Evolutionary conservation across 768 basidiomycete genomes (phyloP), one percentile per base, ranked within the genome.

Genomic region (Tephrocybe rancida): DNA sequence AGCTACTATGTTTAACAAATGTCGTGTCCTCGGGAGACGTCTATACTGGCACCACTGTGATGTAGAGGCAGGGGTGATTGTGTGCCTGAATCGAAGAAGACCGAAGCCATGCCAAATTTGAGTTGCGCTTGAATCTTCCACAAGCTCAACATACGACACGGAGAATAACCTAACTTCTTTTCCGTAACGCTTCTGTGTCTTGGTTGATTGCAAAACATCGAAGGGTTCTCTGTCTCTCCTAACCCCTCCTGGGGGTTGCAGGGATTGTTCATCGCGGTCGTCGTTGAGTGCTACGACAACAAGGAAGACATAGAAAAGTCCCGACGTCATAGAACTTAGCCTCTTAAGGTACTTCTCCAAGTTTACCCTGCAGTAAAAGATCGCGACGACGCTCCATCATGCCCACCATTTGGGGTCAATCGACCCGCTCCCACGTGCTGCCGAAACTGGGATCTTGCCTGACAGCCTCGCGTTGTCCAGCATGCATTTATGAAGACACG

Each of bases 401-500:
- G 48, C 54, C 32, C 50, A 51, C 35, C 5, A 37, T 16, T 6
- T 9, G 47, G 25, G 18, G 45, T 49, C 61, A n/a, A 35, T 47
- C 48, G n/a, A 43, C 38, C 38, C 50, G 46, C 47, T 64, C 63
- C 57, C 63, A 64, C 63, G 63, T 64, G 63, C 39, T 63, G 32
- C 57, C 60, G 50, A 56, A 43, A 61, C 55, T 56, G 21, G 49
- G 44, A 51, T 55, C 50, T 60, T 52, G 58, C 50, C 52, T 60
- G 53, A 54, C 55, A 59, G 51, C 59, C 48, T 62, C 59, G 48
- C 45, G 37, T 51, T 53, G 30, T 22, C 55, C 57, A 58, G 48
- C 55, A 57, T 48, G 48, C 62, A 62, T 59, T 55, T 57, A 60
- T 57, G 59, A 56, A n/a, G 55, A 39, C 56, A 53, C 35, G 52